Base-by-base conservation (phyloP, 306 rosid species). In the Gastrolobium villosum region DNA sequence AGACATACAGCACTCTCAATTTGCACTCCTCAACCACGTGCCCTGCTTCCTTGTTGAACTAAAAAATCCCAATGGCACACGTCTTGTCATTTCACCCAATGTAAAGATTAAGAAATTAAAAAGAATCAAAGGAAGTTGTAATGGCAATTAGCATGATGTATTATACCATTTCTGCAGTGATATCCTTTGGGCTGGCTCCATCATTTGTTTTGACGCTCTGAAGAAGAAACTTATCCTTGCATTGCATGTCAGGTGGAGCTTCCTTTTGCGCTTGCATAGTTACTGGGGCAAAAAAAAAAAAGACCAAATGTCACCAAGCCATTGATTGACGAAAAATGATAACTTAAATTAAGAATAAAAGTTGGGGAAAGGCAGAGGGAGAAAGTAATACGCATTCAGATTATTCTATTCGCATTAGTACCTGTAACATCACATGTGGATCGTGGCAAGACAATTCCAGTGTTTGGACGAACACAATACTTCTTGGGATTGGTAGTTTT, bases 201-300 rank as follows among this genome's bases (percentile, higher is more conserved):
- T 92, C 90, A 9, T 48, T 36, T 35, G 78, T 66, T 81, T 80
- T 90, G 34, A 88, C 97, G 67, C 98, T 94, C 84, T 94, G 98
- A 74, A 94, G 94, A 40, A 94, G 97, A 86, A 94, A 94, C 86
- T 94, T 94, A 78, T 94, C 98, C 90, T 85, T 91, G 89, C 98
- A 94, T 81, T 89, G 94, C 97, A 92, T 82, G 66, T 94, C 98
- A n/a, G 84, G 7, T 15, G 97, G 96, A 77, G 85, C 86, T 79
- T 94, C 98, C 72, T 94, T 94, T 74, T 94, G 98, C 28, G 97
- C 93, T 87, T 94, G 98, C 98, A 94, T 94, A 53, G 97, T 94
- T 59, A 94, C 98, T 94, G 36, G 69, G 26, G 26, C 0, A 20
- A 20, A 20, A 20, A 20, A 20, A 20, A 20, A 48, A 75, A 41